These are phyloP conservation scores for Penicillium italicum DNA, from an alignment of 2,329 filamentous ascomycete species.

Conservation along the genomic window DNA sequence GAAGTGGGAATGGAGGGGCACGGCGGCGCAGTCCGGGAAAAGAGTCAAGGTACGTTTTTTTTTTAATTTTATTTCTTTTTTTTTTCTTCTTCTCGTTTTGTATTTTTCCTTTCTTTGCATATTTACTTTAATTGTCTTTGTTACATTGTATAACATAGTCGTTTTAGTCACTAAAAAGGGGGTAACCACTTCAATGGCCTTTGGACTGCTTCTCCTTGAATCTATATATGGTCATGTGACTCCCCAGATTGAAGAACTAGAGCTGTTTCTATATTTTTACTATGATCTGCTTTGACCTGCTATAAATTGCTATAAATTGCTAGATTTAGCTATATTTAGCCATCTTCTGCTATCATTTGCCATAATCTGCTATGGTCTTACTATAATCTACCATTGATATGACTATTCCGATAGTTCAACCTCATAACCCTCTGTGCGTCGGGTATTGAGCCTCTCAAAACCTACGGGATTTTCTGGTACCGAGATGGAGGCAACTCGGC, in stretches of 20 bases:
- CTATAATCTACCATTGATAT: not conserved
- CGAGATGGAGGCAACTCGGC: constrained; percentile 17
- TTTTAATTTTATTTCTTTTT: not conserved
- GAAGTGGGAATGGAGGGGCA: constrained; percentile 25
- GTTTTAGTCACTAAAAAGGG: not conserved
- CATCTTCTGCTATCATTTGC: not conserved
- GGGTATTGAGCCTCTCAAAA: constrained; percentile 9
- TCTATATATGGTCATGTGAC: constrained; percentile 13
- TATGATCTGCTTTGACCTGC: too few species aligned
- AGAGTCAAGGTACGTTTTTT: not conserved
- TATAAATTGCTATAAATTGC: too few species aligned
- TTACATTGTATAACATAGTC: not conserved
- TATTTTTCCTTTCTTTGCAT: not conserved
- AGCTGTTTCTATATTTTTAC: not conserved
- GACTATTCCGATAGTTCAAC: not conserved
- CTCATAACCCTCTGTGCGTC: not conserved
- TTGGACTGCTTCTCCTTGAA: not conserved
- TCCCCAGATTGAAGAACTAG: not conserved
- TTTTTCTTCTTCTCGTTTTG: not conserved
- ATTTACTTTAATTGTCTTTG: not conserved
- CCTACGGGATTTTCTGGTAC: constrained; percentile 13
- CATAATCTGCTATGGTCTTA: not conserved
- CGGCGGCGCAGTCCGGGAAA: constrained; percentile 31
- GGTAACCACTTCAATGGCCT: not conserved
- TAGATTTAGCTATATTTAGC: not conserved